These are phyloP conservation scores for Sordariomycetes sp. DNA, from an alignment of 2,329 filamentous ascomycete species.

Conservation along the genomic window DNA sequence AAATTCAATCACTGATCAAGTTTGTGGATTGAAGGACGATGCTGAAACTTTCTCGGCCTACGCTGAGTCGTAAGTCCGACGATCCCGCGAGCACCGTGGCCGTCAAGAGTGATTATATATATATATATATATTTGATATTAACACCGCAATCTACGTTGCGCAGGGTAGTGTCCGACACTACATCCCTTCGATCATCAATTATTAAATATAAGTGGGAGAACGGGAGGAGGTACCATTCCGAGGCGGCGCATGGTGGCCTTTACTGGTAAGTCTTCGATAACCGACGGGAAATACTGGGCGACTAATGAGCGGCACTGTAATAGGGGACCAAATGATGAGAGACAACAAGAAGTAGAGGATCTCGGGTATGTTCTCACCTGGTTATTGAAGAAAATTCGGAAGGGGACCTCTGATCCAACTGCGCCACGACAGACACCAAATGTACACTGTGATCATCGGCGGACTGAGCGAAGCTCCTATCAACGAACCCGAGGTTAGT, in stretches of 20 bases:
- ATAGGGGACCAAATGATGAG: slow-evolving; percentile 15
- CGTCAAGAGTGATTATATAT: no score
- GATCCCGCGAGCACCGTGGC: no score
- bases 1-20: not conserved
- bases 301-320: not conserved
- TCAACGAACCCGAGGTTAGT: slow-evolving; percentile 10
- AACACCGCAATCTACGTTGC: no score
- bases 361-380: slow-evolving; percentile 10
- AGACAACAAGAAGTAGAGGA: slow-evolving; percentile 15
- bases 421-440: slow-evolving; percentile 22
- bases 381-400: not conserved
- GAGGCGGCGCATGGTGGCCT: slow-evolving; percentile 24
- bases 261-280: slow-evolving; percentile 11
- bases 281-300: no score
- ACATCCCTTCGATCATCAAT: slow-evolving; percentile 26
- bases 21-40: not conserved
- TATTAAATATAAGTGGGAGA: slow-evolving; percentile 26
- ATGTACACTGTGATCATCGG: slow-evolving; percentile 32
- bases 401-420: no score
- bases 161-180: slow-evolving; percentile 1
- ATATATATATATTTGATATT: no score
- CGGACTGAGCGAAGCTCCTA: slow-evolving; percentile 29
- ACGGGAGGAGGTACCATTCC: slow-evolving; percentile 32
- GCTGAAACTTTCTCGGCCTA: not conserved
- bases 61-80: not conserved